A percentile compares a stretch with the other conserved stretches of the same genome.
Conservation (phyloP, 106 monocot species). For the Apostasia ramifera region DNA sequence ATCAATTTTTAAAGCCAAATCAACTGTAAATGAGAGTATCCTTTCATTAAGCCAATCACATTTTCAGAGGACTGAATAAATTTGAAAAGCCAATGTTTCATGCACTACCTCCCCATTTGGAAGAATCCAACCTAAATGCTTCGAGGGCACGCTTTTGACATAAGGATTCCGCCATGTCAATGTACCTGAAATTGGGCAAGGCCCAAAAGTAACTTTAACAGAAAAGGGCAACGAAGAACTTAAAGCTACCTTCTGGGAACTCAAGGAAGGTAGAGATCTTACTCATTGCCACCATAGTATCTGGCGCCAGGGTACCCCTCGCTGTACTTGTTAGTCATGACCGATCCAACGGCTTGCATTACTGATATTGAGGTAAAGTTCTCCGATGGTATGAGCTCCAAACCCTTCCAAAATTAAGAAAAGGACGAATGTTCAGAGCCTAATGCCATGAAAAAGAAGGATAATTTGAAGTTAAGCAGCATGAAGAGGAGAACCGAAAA, state of each 20-base stretch:
- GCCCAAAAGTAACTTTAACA: not conserved
- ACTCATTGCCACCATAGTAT: constrained; percentile 99
- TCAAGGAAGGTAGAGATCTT: constrained; percentile 13
- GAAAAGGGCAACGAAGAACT: not conserved
- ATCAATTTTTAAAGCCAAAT: no score
- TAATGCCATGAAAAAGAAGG: not conserved
- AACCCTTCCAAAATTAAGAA: constrained; percentile 39
- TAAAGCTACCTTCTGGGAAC: no score
- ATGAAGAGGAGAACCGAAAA: not conserved
- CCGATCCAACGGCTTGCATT: constrained; percentile 98
- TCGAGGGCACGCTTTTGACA: constrained; percentile 96
- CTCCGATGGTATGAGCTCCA: constrained; percentile 96
- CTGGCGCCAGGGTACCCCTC: constrained; percentile 99
- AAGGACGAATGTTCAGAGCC: not conserved
- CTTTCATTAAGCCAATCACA: no score
- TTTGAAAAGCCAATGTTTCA: not conserved
- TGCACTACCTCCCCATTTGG: constrained; percentile 88
- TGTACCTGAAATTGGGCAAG: constrained; percentile 46
- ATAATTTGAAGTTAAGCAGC: not conserved
- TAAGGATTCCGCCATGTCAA: constrained; percentile 94
- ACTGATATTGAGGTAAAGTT: constrained; percentile 94
- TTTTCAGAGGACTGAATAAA: not conserved
- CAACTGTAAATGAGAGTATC: no score
- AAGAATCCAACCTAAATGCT: constrained; percentile 82
- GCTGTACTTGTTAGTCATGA: constrained; percentile 99